phyloP scores from a whole-genome alignment of 2,329 filamentous ascomycete genomes.

The Aspergillus sp. region DNA sequence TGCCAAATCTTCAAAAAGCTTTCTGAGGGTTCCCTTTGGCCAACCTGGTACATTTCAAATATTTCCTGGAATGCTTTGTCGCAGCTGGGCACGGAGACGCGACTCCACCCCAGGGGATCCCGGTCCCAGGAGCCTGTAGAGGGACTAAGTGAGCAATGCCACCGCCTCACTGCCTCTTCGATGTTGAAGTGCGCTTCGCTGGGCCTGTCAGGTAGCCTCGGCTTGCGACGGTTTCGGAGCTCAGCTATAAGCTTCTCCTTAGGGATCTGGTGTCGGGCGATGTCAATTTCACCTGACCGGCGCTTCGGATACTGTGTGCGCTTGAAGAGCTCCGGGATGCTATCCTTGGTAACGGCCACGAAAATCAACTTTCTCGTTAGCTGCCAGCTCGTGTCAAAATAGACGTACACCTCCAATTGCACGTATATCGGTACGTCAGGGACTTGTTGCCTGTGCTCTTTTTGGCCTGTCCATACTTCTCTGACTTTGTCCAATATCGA shows the following conservation, averaged over 20 bases:
- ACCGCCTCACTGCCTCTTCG: neutral
- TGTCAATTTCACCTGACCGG: no score
- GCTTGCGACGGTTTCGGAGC: neutral
- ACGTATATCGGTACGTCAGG: neutral
- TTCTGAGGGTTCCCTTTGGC: neutral
- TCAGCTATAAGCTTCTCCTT: neutral
- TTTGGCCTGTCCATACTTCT: neutral
- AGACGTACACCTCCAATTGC: neutral
- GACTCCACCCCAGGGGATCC: neutral
- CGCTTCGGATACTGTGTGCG: neutral
- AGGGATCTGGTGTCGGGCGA: neutral
- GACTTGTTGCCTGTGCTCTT: neutral
- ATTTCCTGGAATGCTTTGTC: neutral
- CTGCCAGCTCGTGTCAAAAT: neutral
- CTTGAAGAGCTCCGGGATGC: slow-evolving; percentile 1
- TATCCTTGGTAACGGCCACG: slow-evolving; percentile 1
- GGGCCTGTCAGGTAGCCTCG: no score
- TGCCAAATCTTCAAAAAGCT: slow-evolving; percentile 5
- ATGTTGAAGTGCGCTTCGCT: neutral
- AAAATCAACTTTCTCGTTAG: neutral
- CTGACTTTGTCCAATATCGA: neutral
- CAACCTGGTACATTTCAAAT: neutral
- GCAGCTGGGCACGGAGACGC: neutral
- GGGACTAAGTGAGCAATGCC: neutral
- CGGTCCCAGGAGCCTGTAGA: no score